Base-by-base conservation (phyloP, 2,329 filamentous ascomycete genomes). In the Rhytidhysteron rufulum region DNA sequence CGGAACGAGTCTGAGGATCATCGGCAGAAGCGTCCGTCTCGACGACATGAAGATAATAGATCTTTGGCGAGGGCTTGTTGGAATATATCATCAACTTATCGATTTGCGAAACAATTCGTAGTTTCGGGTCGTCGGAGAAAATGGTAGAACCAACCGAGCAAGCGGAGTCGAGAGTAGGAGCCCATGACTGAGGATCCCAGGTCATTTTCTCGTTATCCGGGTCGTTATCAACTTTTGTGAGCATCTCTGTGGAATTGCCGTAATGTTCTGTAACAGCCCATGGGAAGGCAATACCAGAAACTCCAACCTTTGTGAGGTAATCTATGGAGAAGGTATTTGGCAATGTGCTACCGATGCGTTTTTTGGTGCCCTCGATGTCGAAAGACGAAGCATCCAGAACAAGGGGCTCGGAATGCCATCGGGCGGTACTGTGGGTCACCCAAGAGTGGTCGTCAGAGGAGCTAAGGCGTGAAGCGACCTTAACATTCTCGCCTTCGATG, bases 141-240 rank as follows among this genome's bases (percentile, higher is more conserved):
- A 71, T 54, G 0, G 64, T 62, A 0, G 68, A 69, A 2, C 65
- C 67, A 3, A 71, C 57, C 0, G 69, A 71, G 0, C 67, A 69
- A 1, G 68, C 68, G 3, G 68, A 61, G 40, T 71, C 68, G 3
- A 71, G 48, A 10, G 69, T 53, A 1, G 68, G 60, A 4, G 67
- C 66, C 66, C 63, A 69, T 3, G 63, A 68, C 1, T 41, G 17
- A 1, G 37, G 13, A 19, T 64, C 53, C 62, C 63, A 67, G 2
- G 47, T 25, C 11, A 55, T 19, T 4, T 33, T 19, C 1, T 35
- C 30, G 10, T 34, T 39, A 2, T 52, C 44, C 0, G 62, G 64
- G 22, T 52, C 47, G 33, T 60, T 53, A 34, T 70, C 67, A 15
- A 72, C 64, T 10, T 51, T 53, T 4, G 63, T 66, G 10, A 72